These are phyloP conservation scores for Aegle marmelos DNA, from an alignment of 345 rosid species.

Conservation along the genomic window DNA sequence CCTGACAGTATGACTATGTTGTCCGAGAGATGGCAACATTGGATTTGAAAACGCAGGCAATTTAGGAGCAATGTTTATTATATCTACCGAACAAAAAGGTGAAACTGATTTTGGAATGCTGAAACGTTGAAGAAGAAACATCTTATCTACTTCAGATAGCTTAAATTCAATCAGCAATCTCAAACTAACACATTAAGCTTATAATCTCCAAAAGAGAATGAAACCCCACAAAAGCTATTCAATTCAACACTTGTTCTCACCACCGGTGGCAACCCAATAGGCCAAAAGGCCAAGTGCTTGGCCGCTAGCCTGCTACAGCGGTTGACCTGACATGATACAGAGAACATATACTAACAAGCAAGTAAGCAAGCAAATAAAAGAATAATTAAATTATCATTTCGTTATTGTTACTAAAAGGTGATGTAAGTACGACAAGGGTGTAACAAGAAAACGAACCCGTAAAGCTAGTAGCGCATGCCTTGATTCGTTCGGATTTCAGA, in stretches of 20 bases:
- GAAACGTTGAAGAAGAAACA: slow-evolving; percentile 32
- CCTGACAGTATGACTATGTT: slow-evolving; percentile 8
- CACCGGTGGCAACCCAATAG: background rate
- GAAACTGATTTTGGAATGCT: slow-evolving; percentile 24
- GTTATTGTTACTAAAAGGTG: background rate
- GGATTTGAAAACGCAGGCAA: background rate
- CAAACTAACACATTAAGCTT: background rate
- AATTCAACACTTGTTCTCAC: background rate
- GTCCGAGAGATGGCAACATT: background rate
- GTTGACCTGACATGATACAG: background rate
- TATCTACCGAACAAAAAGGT: slow-evolving; percentile 9
- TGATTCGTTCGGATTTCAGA: background rate
- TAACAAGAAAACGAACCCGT: background rate
- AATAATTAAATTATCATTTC: background rate
- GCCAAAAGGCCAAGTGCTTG: background rate
- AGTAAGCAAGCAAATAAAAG: background rate
- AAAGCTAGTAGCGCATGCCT: background rate
- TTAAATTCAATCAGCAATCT: background rate
- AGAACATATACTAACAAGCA: background rate
- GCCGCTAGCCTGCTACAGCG: background rate
- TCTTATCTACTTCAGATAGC: slow-evolving; percentile 14
- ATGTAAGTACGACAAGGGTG: background rate
- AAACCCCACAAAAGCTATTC: background rate
- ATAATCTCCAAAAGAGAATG: background rate
- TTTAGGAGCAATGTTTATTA: background rate